Percentiles rank a stretch among this genome's conserved stretches.
Evolutionary conservation across 257 asterid species (phyloP).

Genomic region (Fraxinus cuspidata): DNA sequence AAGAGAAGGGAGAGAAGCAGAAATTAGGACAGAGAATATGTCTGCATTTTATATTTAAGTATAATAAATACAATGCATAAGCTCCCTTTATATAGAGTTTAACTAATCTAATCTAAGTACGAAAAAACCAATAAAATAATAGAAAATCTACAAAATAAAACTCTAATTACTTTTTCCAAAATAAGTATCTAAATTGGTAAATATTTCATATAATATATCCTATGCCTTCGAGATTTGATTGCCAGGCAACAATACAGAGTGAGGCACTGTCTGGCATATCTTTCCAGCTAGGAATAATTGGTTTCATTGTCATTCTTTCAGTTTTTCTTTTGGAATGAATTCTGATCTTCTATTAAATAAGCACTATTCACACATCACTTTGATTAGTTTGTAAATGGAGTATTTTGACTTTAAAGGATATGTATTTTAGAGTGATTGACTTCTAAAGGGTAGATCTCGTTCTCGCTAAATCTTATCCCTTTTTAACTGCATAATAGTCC

Average conservation of each 20-base stretch:
- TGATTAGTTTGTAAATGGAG: background rate
- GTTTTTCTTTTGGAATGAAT: constrained; percentile 1
- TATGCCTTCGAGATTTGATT: constrained; percentile 20
- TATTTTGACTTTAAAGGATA: background rate
- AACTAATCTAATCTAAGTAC: background rate
- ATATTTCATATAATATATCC: background rate
- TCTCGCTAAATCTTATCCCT: background rate
- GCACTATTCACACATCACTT: background rate
- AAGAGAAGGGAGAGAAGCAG: background rate
- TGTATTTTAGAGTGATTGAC: too few relatives aligned
- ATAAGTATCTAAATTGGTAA: background rate
- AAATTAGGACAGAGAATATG: background rate
- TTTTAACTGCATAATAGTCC: constrained; percentile 11
- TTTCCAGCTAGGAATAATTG: constrained; percentile 14
- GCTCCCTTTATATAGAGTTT: background rate
- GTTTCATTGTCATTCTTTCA: background rate
- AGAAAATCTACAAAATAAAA: background rate
- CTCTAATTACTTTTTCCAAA: too few relatives aligned
- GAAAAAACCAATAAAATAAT: too few relatives aligned
- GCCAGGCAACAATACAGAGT: constrained; percentile 8
- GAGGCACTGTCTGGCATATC: constrained; percentile 12
- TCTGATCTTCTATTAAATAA: background rate
- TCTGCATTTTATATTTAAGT: background rate
- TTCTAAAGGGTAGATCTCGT: too few relatives aligned
- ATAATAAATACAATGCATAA: background rate